Conservation (phyloP, 371 early-diverging fungal genomes). For the Agmasoma carcini region DNA sequence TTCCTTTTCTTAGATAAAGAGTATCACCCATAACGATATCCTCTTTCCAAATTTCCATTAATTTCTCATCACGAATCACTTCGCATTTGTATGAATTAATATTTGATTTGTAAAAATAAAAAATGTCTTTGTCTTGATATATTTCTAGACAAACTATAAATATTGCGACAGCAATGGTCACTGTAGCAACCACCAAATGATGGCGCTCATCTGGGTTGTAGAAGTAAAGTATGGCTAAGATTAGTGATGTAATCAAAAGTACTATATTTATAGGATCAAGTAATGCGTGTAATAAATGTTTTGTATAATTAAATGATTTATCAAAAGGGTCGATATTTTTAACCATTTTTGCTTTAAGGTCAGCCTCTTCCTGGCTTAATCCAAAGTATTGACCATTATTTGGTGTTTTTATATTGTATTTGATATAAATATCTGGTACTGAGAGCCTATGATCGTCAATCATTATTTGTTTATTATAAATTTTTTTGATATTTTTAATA, state of each 20-base stretch:
- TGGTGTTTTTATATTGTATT: too few species aligned
- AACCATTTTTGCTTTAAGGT: too few species aligned
- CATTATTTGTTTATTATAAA: too few species aligned
- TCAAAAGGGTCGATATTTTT: too few species aligned
- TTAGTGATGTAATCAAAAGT: background rate
- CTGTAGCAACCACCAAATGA: conserved; percentile 1
- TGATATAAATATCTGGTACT: too few species aligned
- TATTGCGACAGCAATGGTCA: conserved; percentile 3
- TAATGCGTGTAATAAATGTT: too few species aligned
- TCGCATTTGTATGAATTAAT: background rate
- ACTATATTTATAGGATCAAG: conserved; percentile 15
- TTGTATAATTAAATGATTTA: too few species aligned
- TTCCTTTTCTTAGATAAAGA: conserved; percentile 67
- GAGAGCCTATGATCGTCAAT: too few species aligned
- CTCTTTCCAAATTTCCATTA: background rate
- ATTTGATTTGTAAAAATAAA: background rate
- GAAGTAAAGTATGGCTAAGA: background rate
- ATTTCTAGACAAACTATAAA: conserved; percentile 10
- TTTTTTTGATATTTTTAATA: too few species aligned
- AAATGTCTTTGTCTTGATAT: conserved; percentile 1
- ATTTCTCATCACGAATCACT: background rate
- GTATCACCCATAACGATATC: conserved; percentile 70
- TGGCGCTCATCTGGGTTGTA: conserved; percentile 2
- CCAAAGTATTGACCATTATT: too few species aligned
- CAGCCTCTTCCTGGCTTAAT: too few species aligned